Conservation (phyloP, 2,329 filamentous ascomycete genomes). For the Sporothrix luriei region DNA sequence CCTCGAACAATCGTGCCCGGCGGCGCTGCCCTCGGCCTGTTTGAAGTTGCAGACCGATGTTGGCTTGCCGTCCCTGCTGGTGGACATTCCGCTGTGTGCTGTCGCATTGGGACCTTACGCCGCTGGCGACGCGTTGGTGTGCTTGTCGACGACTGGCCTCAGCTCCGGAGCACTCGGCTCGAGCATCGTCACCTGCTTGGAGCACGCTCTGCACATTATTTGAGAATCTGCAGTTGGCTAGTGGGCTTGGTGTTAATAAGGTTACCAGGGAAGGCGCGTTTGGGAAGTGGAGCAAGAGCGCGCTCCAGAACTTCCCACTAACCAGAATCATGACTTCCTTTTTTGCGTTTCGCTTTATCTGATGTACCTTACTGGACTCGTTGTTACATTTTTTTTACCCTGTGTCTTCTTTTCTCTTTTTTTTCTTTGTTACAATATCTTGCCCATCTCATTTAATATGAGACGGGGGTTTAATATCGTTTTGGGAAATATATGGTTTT, state of each 20-base stretch:
- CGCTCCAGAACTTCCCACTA: background rate
- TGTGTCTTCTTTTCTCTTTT: background rate
- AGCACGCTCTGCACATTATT: constrained; percentile 24
- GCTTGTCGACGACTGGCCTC: constrained; percentile 30
- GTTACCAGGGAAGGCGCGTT: constrained; percentile 18
- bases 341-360: background rate
- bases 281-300: constrained; percentile 8
- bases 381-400: background rate
- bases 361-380: background rate
- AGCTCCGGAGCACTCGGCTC: constrained; percentile 18
- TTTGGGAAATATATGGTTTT: background rate
- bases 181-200: constrained; percentile 32
- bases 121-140: constrained; percentile 23
- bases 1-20: constrained; percentile 31
- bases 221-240: background rate
- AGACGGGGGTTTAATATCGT: background rate
- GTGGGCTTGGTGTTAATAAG: background rate
- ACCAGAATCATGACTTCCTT: background rate
- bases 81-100: constrained; percentile 31
- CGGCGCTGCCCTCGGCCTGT: constrained; percentile 33
- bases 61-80: background rate
- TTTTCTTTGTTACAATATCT: background rate
- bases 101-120: constrained; percentile 32
- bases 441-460: background rate
- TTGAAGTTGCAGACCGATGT: background rate